Percentiles rank a stretch among this genome's conserved stretches.
Evolutionary conservation across 257 asterid species (phyloP).

Genomic region (Linderniella brevidens): DNA sequence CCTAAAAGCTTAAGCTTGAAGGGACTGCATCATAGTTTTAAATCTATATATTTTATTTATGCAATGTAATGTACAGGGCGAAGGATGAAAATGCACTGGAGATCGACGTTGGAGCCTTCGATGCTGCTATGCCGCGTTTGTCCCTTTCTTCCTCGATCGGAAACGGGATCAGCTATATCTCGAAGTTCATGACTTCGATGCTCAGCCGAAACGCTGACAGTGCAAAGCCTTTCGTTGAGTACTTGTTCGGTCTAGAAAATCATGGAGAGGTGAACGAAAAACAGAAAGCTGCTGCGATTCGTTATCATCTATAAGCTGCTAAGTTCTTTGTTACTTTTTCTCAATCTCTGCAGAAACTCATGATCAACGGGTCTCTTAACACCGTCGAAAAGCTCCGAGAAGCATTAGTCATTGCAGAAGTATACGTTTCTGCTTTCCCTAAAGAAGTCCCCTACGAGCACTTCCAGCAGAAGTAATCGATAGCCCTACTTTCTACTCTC

Average conservation of each 20-base stretch:
- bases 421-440: slow-evolving; percentile 40
- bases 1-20: too few species aligned
- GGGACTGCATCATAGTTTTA: too few species aligned
- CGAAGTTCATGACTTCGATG: slow-evolving; percentile 62
- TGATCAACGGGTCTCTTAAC: slow-evolving; percentile 65
- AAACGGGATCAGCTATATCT: slow-evolving; percentile 49
- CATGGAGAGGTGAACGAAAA: slow-evolving; percentile 52
- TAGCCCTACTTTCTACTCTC: background rate
- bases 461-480: slow-evolving; percentile 57
- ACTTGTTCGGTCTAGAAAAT: slow-evolving; percentile 51
- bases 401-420: slow-evolving; percentile 58
- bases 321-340: background rate
- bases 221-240: slow-evolving; percentile 58
- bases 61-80: slow-evolving; percentile 41
- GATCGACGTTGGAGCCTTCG: slow-evolving; percentile 78
- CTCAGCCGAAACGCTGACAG: slow-evolving; percentile 22
- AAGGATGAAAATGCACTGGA: slow-evolving; percentile 70
- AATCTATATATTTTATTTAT: background rate
- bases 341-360: slow-evolving; percentile 41
- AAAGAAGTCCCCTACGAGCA: slow-evolving; percentile 50
- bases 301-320: too few species aligned
- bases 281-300: too few species aligned
- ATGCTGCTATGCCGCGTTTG: slow-evolving; percentile 45
- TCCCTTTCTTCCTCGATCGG: slow-evolving; percentile 70
- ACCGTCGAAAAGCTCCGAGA: slow-evolving; percentile 57